These are phyloP conservation scores for Sphenostylis stenocarpa DNA, from an alignment of 306 rosid genomes.

Conservation along the genomic window DNA sequence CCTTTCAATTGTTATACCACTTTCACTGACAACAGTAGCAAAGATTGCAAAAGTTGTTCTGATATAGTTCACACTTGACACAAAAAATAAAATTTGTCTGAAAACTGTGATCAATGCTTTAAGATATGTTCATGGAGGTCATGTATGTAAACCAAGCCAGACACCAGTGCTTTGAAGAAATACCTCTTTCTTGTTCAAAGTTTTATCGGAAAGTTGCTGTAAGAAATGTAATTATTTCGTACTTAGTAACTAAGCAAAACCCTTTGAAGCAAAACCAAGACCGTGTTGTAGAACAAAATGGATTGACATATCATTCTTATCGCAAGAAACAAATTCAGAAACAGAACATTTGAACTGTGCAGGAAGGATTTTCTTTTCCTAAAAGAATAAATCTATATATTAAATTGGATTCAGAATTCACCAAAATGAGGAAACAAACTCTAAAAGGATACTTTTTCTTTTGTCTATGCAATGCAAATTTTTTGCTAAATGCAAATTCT, in stretches of 20 bases:
- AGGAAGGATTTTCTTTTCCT: neutral
- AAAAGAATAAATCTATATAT: neutral
- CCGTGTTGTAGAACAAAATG: neutral
- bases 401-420: neutral
- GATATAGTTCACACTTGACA: neutral
- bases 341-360: neutral
- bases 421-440: constrained; percentile 2
- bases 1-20: neutral
- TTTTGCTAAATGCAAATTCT: neutral
- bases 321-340: neutral
- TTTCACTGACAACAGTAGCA: neutral
- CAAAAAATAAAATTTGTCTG: neutral
- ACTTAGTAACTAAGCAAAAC: neutral
- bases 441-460: neutral
- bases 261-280: neutral
- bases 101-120: neutral
- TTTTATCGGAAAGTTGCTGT: neutral
- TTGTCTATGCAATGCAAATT: neutral
- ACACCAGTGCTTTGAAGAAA: neutral
- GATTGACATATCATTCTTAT: neutral
- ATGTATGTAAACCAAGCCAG: neutral
- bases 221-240: neutral
- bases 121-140: neutral
- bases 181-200: too few species aligned
- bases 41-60: neutral